Base-by-base conservation (phyloP, 371 early-diverging fungal species). In the Choanephora cucurbitarum region DNA sequence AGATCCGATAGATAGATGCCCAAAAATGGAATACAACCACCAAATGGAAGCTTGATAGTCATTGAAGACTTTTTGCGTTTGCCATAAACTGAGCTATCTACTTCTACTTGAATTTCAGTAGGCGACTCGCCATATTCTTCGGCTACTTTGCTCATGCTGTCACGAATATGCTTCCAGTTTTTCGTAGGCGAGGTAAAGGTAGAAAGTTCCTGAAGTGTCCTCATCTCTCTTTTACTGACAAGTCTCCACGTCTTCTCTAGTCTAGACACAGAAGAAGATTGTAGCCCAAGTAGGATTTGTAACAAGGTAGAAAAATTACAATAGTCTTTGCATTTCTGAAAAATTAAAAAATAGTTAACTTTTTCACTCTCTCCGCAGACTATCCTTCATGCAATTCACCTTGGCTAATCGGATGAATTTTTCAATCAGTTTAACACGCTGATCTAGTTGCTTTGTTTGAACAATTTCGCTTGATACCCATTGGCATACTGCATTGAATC, bases 401-500 rank as follows among this genome's bases (percentile, higher is more conserved):
- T 83, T 82, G 2, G 89, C 90, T 18, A 91, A 66, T 24, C 87
- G 81, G 51, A 91, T 91, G 37, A 87, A 83, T 56, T 85, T 87
- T 60, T 90, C 90, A 14, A 90, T 75, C 10, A 89, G 75, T 19
- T 68, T 73, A n/a, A 74, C 88, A 17, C 90, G 75, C 40, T 75
- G 65, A 7, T 85, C 80, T 24, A 82, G 22, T 14, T 74, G 66
- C 1, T 60, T 72, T 9, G 85, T 79, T 40, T 75, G 67, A 15
- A 89, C 72, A 41, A 91, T 83, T 57, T 87, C 87, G 22, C 86
- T 81, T 2, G 85, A 77, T 0, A 87, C 89, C 90, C 90, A 90
- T 40, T 82, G 86, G 54, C 87, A 85, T 1, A 85, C 86, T 15
- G 77, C 58, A 59, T 89, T 87, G 64, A 89, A 89, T 5, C 87